A percentile compares a stretch with the other conserved stretches of the same genome.
Evolutionary conservation across 2,329 filamentous ascomycete genomes (phyloP).

Genomic region (Alternaria atra): DNA sequence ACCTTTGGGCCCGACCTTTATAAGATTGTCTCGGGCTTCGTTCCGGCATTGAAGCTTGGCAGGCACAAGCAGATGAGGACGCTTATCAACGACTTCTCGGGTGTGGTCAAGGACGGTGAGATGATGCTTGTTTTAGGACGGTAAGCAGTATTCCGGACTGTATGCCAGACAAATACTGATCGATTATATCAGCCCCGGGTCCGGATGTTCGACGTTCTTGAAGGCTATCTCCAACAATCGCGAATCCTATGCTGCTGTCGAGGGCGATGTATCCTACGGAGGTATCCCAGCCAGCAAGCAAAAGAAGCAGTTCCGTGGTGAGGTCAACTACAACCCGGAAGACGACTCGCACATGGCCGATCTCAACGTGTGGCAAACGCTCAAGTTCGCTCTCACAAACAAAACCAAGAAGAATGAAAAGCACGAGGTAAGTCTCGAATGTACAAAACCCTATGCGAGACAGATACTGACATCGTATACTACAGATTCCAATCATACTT

Average conservation of each 20-base stretch:
- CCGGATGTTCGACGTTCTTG: constrained; percentile 79
- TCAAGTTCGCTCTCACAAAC: constrained; percentile 77
- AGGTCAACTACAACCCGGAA: constrained; percentile 81
- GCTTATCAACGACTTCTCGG: constrained; percentile 73
- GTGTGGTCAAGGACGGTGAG: constrained; percentile 72
- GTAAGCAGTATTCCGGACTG: not conserved
- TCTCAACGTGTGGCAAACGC: constrained; percentile 79
- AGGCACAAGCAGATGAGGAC: constrained; percentile 61
- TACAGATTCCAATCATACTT: constrained; percentile 70
- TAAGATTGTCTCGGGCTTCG: constrained; percentile 64
- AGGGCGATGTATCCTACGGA: constrained; percentile 76
- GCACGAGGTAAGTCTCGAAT: constrained; percentile 50
- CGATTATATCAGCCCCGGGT: constrained; percentile 62
- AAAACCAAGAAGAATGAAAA: constrained; percentile 75
- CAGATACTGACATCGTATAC: not conserved
- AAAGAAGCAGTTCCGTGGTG: constrained; percentile 73
- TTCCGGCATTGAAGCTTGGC: constrained; percentile 61
- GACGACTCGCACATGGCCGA: constrained; percentile 79
- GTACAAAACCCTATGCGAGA: not conserved
- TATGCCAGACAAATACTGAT: not conserved
- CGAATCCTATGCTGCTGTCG: constrained; percentile 69
- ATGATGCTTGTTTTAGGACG: constrained; percentile 78
- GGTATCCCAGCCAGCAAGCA: constrained; percentile 74
- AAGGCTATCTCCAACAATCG: constrained; percentile 78
- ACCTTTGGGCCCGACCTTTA: constrained; percentile 86